A percentile compares a stretch with the other conserved stretches of the same genome.
Conservation (phyloP, 345 rosid species). For the Adansonia digitata region DNA sequence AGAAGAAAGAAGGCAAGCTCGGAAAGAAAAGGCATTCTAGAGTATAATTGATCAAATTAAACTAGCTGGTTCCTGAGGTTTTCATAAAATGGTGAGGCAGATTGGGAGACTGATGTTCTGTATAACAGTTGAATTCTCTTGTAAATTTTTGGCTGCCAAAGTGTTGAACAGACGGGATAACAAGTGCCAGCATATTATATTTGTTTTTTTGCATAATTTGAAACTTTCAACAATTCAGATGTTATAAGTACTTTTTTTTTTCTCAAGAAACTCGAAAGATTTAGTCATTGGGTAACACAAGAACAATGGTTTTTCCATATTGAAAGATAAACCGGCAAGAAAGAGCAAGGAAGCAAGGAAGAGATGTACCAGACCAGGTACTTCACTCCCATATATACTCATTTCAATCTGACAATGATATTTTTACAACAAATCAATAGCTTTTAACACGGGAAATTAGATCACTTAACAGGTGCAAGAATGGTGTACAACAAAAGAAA, state of each 20-base stretch:
- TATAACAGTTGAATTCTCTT: background rate
- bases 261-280: background rate
- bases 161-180: background rate
- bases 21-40: background rate
- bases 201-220: background rate
- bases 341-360: too few species aligned
- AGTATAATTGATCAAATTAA: background rate
- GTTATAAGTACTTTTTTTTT: background rate
- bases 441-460: background rate
- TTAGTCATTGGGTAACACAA: background rate
- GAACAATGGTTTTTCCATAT: background rate
- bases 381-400: background rate
- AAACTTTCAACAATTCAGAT: background rate
- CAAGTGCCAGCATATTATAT: background rate
- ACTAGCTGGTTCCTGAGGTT: background rate
- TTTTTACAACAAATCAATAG: background rate
- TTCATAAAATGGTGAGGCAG: background rate
- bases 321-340: background rate
- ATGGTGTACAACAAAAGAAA: constrained; percentile 80
- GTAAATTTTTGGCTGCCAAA: background rate
- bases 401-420: background rate
- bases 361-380: too few species aligned
- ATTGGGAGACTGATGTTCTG: background rate
- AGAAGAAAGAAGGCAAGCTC: background rate
- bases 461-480: constrained; percentile 69